These are phyloP conservation scores for Solanum piurae DNA, from an alignment of 257 asterid species.

Conservation along the genomic window DNA sequence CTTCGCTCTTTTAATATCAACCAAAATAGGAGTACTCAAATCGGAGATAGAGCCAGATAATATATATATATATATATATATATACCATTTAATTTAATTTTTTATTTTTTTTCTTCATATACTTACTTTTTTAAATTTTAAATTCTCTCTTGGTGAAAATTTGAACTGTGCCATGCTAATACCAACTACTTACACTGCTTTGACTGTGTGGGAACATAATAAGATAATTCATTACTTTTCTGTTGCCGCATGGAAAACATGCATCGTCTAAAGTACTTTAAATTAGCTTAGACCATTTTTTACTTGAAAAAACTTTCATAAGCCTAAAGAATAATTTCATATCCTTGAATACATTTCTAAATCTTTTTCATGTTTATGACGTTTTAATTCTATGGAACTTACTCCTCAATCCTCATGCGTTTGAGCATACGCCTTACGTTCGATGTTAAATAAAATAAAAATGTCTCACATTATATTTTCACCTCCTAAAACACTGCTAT, in stretches of 20 bases:
- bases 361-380: not conserved
- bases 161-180: not conserved
- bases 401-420: too few relatives aligned
- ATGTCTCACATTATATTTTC: not conserved
- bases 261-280: not conserved
- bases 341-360: not conserved
- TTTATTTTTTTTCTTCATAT: too few relatives aligned
- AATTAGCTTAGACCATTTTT: not conserved
- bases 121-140: not conserved
- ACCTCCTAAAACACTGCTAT: not conserved
- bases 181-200: not conserved
- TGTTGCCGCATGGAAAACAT: not conserved
- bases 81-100: too few relatives aligned
- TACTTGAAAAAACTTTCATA: not conserved
- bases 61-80: too few relatives aligned
- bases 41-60: too few relatives aligned
- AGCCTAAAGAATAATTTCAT: not conserved
- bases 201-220: not conserved
- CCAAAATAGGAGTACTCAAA: too few relatives aligned
- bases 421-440: too few relatives aligned
- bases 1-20: too few relatives aligned
- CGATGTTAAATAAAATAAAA: not conserved
- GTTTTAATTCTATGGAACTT: not conserved
- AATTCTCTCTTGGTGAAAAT: not conserved
- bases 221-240: not conserved